phyloP scores from a whole-genome alignment of 2,329 filamentous ascomycete species.

The Fusarium duplospermum region DNA sequence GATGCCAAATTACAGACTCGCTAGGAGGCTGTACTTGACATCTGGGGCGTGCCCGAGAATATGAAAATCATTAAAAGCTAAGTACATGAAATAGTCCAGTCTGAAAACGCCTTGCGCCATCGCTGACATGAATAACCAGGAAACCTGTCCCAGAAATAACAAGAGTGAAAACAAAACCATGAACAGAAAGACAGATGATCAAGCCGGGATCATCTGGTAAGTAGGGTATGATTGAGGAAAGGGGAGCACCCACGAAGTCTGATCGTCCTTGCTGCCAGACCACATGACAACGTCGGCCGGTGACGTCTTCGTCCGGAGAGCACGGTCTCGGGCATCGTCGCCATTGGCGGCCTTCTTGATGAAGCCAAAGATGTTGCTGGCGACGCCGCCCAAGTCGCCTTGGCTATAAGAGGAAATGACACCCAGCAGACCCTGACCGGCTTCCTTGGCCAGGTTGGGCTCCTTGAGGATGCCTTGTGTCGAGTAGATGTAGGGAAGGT shows the following conservation, averaged over 20 bases:
- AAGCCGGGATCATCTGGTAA: slow-evolving; percentile 27
- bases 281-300: slow-evolving; percentile 98
- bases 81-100: slow-evolving; percentile 23
- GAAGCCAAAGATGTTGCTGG: slow-evolving; percentile 82
- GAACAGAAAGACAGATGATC: slow-evolving; percentile 11
- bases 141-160: slow-evolving; percentile 19
- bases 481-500: slow-evolving; percentile 76
- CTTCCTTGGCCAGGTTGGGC: slow-evolving; percentile 75
- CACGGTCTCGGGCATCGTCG: slow-evolving; percentile 82
- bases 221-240: slow-evolving; percentile 37
- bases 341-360: slow-evolving; percentile 90
- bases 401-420: slow-evolving; percentile 69
- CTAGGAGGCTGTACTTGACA: slow-evolving; percentile 49
- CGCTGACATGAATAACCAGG: slow-evolving; percentile 15
- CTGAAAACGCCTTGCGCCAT: slow-evolving; percentile 35
- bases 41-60: slow-evolving; percentile 54
- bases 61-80: slow-evolving; percentile 36
- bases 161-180: slow-evolving; percentile 6
- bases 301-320: slow-evolving; percentile 89
- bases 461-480: slow-evolving; percentile 77
- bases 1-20: slow-evolving; percentile 53
- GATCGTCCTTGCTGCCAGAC: slow-evolving; percentile 95
- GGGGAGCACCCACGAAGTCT: slow-evolving; percentile 80
- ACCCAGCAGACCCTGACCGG: slow-evolving; percentile 71
- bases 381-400: slow-evolving; percentile 86